Conservation (phyloP, 78 protist genomes). For the Ministeria vibrans region DNA sequence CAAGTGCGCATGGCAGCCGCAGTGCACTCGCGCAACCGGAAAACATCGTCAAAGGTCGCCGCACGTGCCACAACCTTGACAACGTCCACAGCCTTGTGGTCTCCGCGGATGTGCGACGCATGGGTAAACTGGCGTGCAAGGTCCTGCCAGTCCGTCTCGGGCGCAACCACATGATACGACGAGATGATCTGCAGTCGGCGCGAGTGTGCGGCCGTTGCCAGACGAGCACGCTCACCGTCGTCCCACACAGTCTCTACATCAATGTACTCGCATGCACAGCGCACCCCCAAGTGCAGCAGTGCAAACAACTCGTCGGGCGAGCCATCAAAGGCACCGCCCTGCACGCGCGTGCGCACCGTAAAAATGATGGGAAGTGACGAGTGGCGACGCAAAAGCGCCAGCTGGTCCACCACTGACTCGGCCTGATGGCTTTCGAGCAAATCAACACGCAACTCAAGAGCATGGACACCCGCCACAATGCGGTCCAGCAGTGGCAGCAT, state of each 20-base stretch:
- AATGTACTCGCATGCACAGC: constrained; percentile 48
- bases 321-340: constrained; percentile 51
- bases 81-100: constrained; percentile 15
- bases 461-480: constrained; percentile 29
- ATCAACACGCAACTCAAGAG: constrained; percentile 58
- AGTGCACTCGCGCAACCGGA: not conserved
- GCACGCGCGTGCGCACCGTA: constrained; percentile 37
- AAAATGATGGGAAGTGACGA: constrained; percentile 24
- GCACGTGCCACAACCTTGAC: constrained; percentile 41
- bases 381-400: constrained; percentile 35
- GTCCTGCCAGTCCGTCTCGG: not conserved
- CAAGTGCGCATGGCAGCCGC: not conserved
- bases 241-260: constrained; percentile 45
- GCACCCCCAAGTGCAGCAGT: constrained; percentile 20
- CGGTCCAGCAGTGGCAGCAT: not conserved
- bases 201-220: not conserved
- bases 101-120: not conserved
- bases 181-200: not conserved
- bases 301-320: not conserved
- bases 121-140: not conserved
- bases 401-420: not conserved
- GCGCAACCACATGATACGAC: constrained; percentile 26
- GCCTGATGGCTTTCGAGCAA: constrained; percentile 6
- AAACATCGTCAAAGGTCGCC: not conserved
- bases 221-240: not conserved